Conservation (phyloP, 257 asterid genomes). For the Ocimum tenuiflorum region DNA sequence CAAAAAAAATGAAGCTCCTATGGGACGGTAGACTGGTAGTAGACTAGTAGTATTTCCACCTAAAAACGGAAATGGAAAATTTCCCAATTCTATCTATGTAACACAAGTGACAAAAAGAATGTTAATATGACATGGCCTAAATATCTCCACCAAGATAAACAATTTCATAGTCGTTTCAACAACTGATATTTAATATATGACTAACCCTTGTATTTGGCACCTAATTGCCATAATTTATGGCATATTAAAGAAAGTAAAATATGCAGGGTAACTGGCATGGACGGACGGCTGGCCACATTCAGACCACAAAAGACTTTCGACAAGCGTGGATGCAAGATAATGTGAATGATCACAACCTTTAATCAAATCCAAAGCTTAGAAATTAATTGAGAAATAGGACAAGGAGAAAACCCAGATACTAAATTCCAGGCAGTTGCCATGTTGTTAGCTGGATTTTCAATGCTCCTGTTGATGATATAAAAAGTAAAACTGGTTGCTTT, state of each 20-base stretch:
- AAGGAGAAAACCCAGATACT: constrained; percentile 23
- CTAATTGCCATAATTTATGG: not conserved
- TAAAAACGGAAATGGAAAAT: not conserved
- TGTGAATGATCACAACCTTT: constrained; percentile 13
- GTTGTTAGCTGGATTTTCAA: constrained; percentile 26
- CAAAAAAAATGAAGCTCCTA: too few species aligned
- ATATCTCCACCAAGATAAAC: not conserved
- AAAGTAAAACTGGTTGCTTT: constrained; percentile 7
- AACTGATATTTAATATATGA: not conserved
- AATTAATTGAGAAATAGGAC: constrained; percentile 13
- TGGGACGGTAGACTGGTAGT: too few species aligned
- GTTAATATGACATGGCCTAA: not conserved
- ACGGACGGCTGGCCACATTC: not conserved
- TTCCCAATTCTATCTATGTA: not conserved
- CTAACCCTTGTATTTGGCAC: not conserved
- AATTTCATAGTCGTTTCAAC: not conserved
- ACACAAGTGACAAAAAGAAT: not conserved
- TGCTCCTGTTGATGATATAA: constrained; percentile 6
- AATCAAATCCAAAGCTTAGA: not conserved
- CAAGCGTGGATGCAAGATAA: constrained; percentile 14
- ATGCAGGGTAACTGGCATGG: not conserved
- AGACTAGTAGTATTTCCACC: too few species aligned
- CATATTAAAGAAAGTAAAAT: not conserved
- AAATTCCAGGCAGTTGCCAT: constrained; percentile 21
- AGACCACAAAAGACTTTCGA: constrained; percentile 2